Evolutionary conservation across 2,329 filamentous ascomycete species (phyloP).

Genomic region (Botrytis sinoallii): DNA sequence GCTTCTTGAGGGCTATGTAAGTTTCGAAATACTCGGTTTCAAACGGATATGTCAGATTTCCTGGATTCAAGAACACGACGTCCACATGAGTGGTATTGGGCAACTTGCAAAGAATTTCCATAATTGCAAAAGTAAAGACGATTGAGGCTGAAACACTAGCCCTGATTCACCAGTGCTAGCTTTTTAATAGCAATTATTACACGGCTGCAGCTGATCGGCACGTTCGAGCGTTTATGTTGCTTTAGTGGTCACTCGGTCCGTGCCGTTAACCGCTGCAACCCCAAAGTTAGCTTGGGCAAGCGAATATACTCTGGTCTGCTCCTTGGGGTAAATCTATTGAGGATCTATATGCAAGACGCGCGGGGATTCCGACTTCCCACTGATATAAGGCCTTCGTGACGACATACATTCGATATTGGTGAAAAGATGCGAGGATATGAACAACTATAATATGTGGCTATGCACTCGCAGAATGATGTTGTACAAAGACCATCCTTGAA

Average conservation of each 20-base stretch:
- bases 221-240: neutral
- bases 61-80: neutral
- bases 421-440: neutral
- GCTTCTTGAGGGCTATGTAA: neutral
- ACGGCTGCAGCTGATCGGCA: neutral
- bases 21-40: neutral
- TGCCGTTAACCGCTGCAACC: neutral
- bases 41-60: neutral
- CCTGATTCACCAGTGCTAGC: neutral
- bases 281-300: neutral
- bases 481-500: neutral
- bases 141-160: neutral
- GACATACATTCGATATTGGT: neutral
- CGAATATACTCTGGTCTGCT: neutral
- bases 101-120: neutral
- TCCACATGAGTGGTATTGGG: neutral
- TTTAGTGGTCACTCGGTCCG: neutral
- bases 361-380: neutral
- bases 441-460: neutral
- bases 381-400: neutral
- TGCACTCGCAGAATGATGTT: neutral
- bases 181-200: neutral
- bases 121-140: neutral
- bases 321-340: neutral
- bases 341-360: neutral